Percentiles rank a stretch among this genome's conserved stretches.
Conservation (phyloP, 345 rosid genomes). For the Dovyalis caffra region DNA sequence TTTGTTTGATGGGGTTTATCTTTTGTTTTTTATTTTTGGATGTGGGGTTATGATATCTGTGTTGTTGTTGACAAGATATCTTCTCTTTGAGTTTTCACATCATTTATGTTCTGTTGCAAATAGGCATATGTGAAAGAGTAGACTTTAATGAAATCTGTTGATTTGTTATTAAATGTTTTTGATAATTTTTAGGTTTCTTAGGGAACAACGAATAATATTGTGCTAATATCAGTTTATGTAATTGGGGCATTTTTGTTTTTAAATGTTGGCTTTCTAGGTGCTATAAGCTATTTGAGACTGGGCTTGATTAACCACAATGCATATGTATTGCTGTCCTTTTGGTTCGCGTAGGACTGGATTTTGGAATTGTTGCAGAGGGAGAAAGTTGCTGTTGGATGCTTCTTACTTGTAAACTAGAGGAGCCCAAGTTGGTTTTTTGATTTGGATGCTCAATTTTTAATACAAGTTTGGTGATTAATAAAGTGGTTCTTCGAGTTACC, state of each 20-base stretch:
- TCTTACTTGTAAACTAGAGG: conserved; percentile 15
- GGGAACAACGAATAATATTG: background rate
- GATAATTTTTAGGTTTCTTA: background rate
- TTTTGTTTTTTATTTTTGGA: background rate
- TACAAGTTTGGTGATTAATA: background rate
- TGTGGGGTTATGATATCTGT: too few relatives aligned
- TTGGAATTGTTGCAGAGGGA: conserved; percentile 28
- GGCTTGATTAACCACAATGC: conserved; percentile 10
- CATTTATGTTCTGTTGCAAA: background rate
- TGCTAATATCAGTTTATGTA: background rate
- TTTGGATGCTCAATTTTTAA: conserved; percentile 11
- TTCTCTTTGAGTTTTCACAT: background rate
- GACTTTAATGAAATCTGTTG: background rate
- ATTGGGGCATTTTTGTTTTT: background rate
- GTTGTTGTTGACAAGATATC: background rate
- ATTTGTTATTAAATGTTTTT: background rate
- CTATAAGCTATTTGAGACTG: conserved; percentile 5
- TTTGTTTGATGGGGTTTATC: background rate
- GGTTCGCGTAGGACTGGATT: conserved; percentile 16
- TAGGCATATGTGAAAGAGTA: background rate
- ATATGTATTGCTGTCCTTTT: conserved; percentile 14
- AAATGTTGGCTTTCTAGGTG: conserved; percentile 17
- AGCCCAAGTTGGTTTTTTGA: background rate
- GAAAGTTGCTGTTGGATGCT: conserved; percentile 15
- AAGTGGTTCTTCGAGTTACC: conserved; percentile 1